phyloP scores from a whole-genome alignment of 352 stramenopile species.

The Phytophthora chlamydospora region DNA sequence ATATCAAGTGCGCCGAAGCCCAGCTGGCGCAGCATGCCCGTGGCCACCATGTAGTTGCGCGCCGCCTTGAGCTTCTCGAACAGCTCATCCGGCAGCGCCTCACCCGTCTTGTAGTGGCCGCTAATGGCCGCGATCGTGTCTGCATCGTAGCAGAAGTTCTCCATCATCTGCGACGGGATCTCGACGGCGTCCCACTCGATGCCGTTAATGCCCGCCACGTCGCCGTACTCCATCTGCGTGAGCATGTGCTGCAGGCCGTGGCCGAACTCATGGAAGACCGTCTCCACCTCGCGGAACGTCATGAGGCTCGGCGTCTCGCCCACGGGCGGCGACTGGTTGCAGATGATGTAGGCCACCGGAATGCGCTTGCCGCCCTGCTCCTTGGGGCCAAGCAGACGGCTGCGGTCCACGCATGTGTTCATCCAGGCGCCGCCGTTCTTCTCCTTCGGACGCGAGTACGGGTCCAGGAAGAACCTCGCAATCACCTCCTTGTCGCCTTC shows the following conservation, averaged over 20 bases:
- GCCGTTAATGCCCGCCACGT: constrained; percentile 96
- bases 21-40: constrained; percentile 95
- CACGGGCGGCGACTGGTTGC: constrained; percentile 95
- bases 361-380: constrained; percentile 71
- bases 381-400: constrained; percentile 72
- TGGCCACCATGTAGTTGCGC: constrained; percentile 96
- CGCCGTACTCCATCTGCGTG: constrained; percentile 94
- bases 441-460: constrained; percentile 96
- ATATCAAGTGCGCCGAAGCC: constrained; percentile 94
- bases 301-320: constrained; percentile 96
- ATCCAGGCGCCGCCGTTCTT: constrained; percentile 99
- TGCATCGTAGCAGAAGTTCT: constrained; percentile 99
- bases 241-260: constrained; percentile 99
- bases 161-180: constrained; percentile 99
- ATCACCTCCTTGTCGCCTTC: constrained; percentile 82
- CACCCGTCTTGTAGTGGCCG: constrained; percentile 85
- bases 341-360: constrained; percentile 98
- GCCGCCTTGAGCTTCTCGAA: constrained; percentile 97
- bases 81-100: constrained; percentile 92
- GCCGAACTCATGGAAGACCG: constrained; percentile 96
- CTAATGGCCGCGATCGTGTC: constrained; percentile 86
- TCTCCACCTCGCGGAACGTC: constrained; percentile 98
- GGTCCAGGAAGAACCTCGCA: constrained; percentile 97
- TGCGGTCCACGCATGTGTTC: constrained; percentile 96
- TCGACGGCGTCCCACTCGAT: constrained; percentile 99